Evolutionary conservation across 1,284 basidiomycete species (phyloP).

Genomic region (Mycosarcoma mackinlayi): DNA sequence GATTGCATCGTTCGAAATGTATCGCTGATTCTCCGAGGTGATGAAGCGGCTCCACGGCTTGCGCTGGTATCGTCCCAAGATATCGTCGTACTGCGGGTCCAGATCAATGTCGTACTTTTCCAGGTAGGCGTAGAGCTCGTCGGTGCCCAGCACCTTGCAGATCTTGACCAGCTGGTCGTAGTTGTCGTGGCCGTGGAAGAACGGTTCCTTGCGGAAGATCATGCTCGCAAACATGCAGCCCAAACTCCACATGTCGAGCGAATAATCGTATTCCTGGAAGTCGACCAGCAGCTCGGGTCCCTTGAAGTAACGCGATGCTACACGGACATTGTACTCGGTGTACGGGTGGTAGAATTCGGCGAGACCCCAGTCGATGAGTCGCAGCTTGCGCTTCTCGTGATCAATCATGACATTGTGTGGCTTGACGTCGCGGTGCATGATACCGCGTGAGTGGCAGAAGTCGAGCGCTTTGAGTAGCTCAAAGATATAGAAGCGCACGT

Average conservation of each 20-base stretch:
- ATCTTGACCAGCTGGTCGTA: conserved; percentile 99
- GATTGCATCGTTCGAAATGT: conserved; percentile 80
- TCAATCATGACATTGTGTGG: conserved; percentile 99
- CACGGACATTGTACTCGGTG: conserved; percentile 97
- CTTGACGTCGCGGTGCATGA: conserved; percentile 99
- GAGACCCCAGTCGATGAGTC: conserved; percentile 98
- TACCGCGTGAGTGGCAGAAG: conserved; percentile 97
- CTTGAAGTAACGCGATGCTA: conserved; percentile 97
- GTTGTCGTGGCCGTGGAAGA: conserved; percentile 99
- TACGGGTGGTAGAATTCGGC: conserved; percentile 98
- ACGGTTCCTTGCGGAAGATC: conserved; percentile 99
- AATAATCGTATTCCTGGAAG: conserved; percentile 96
- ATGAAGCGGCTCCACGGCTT: conserved; percentile 78
- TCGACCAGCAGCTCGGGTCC: conserved; percentile 96
- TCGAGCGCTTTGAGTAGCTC: conserved; percentile 97
- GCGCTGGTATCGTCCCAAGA: conserved; percentile 76
- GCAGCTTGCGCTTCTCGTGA: conserved; percentile 92
- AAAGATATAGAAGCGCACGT: conserved; percentile 96
- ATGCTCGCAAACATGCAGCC: conserved; percentile 87
- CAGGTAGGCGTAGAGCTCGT: conserved; percentile 81
- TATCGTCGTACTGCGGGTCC: conserved; percentile 68
- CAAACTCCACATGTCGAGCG: conserved; percentile 92
- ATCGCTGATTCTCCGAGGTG: conserved; percentile 85
- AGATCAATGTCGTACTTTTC: conserved; percentile 76
- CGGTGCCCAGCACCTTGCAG: conserved; percentile 94